Conservation (phyloP, 1,284 basidiomycete genomes). For the Cryptococcus jaspeensis region DNA sequence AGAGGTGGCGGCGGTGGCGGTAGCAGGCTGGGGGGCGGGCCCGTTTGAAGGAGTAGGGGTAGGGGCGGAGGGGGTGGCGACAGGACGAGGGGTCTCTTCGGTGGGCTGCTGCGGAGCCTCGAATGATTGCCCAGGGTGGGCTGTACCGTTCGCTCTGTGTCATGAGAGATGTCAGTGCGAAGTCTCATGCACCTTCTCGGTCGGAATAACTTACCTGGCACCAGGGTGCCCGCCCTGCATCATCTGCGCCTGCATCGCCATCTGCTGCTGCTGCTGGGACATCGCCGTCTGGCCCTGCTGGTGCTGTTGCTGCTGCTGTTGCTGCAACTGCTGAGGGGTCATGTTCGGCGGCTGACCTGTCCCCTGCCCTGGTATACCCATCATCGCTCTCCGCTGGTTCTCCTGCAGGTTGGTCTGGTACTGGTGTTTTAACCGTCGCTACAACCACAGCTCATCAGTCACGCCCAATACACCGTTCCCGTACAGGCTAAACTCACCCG, state of each 20-base stretch:
- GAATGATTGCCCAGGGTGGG: too few relatives aligned
- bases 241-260: slow-evolving; percentile 6
- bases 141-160: too few relatives aligned
- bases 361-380: slow-evolving; percentile 17
- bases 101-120: too few relatives aligned
- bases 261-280: slow-evolving; percentile 13
- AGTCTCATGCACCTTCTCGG: too few relatives aligned
- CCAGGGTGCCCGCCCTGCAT: slow-evolving; percentile 7
- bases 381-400: slow-evolving; percentile 29
- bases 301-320: slow-evolving; percentile 8
- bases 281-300: too few relatives aligned
- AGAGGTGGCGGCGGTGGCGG: neutral
- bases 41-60: neutral
- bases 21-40: neutral
- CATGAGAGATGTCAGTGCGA: too few relatives aligned
- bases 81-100: too few relatives aligned
- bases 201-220: neutral
- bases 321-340: slow-evolving; percentile 11
- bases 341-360: slow-evolving; percentile 4
- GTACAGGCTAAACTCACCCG: slow-evolving; percentile 23
- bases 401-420: slow-evolving; percentile 31
- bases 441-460: neutral
- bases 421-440: slow-evolving; percentile 29
- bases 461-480: neutral
- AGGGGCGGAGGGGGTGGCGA: neutral